phyloP scores from a whole-genome alignment of 129 eudicot genomes.

The Ambrosia artemisiifolia region DNA sequence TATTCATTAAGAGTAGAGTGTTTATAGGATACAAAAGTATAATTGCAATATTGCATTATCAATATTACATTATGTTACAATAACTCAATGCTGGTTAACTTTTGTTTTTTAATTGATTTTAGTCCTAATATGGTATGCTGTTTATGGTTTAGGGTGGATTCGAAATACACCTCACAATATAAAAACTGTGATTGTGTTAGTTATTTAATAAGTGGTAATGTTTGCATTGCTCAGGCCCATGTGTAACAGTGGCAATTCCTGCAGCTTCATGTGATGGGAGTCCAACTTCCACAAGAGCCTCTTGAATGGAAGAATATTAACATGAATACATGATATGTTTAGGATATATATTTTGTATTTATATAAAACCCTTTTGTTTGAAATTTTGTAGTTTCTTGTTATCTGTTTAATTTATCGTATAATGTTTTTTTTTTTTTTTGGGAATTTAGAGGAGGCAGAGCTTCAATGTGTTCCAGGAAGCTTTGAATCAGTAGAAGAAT shows the following conservation, averaged over 20 bases:
- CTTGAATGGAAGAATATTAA: conserved; percentile 31
- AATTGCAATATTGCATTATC: neutral
- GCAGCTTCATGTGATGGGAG: conserved; percentile 47
- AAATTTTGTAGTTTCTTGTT: conserved; percentile 4
- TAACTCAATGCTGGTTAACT: neutral
- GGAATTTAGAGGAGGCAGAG: conserved; percentile 77
- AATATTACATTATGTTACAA: neutral
- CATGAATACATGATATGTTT: neutral
- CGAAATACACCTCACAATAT: conserved; percentile 22
- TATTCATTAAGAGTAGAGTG: neutral
- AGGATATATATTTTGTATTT: neutral
- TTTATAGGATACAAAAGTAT: conserved; percentile 2
- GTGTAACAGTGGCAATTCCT: conserved; percentile 46
- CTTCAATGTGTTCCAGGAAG: conserved; percentile 87
- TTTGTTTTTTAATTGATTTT: neutral
- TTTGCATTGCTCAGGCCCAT: conserved; percentile 53
- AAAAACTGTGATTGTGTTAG: conserved; percentile 20
- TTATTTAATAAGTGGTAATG: conserved; percentile 34
- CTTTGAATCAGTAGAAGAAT: conserved; percentile 95
- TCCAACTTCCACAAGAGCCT: conserved; percentile 28
- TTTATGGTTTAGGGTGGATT: conserved; percentile 17
- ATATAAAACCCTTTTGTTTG: conserved; percentile 6
- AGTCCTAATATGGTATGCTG: neutral
- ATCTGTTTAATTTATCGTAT: neutral
- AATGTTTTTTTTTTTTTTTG: conserved; percentile 19